Conservation (phyloP, 768 basidiomycete species). For the Termitomyces sp. region DNA sequence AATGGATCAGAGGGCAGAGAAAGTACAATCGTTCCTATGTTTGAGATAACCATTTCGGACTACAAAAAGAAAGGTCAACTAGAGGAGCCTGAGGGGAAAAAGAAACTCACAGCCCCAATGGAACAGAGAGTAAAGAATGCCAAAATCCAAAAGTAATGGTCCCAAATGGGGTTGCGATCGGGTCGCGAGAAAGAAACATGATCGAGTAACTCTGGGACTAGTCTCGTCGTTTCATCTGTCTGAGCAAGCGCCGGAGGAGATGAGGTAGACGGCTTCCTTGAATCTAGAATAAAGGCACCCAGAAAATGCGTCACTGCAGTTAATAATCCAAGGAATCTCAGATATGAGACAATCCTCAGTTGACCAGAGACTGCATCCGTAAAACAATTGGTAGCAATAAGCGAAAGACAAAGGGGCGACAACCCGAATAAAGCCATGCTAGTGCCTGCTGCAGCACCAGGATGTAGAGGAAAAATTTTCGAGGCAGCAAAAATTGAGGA, state of each 20-base stretch:
- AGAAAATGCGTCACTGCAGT: conserved; percentile 48
- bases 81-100: background rate
- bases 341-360: conserved; percentile 41
- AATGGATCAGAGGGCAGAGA: conserved; percentile 42
- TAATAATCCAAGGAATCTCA: conserved; percentile 50
- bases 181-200: background rate
- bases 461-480: conserved; percentile 58
- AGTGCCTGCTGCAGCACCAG: conserved; percentile 59
- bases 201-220: conserved; percentile 14
- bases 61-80: conserved; percentile 15
- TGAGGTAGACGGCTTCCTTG: background rate
- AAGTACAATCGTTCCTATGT: conserved; percentile 70
- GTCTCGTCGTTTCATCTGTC: conserved; percentile 26
- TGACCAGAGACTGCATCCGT: conserved; percentile 35
- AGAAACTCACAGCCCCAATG: conserved; percentile 61
- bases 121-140: conserved; percentile 40
- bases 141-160: conserved; percentile 64
- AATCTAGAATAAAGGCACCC: conserved; percentile 41
- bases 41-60: conserved; percentile 82
- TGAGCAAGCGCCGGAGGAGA: background rate
- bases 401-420: conserved; percentile 69
- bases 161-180: conserved; percentile 40
- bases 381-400: conserved; percentile 59
- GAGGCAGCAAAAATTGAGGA: conserved; percentile 73
- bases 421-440: conserved; percentile 76